phyloP scores from a whole-genome alignment of 2,329 filamentous ascomycete species.

The Dothistroma septosporum region DNA sequence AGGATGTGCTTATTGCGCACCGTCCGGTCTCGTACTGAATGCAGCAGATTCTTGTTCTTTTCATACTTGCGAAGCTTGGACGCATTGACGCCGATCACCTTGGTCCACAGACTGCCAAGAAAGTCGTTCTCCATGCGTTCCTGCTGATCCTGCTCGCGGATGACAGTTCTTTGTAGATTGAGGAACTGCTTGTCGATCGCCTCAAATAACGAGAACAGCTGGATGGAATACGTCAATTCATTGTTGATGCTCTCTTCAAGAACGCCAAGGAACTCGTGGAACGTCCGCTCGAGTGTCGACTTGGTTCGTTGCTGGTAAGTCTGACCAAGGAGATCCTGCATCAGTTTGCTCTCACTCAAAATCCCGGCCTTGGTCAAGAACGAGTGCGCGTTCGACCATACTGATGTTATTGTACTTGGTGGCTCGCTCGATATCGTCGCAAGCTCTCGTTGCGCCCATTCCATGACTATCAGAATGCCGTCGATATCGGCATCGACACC shows the following conservation, averaged over 20 bases:
- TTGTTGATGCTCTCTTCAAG: constrained; percentile 84
- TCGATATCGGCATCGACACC: constrained; percentile 92
- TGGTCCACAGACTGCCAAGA: constrained; percentile 79
- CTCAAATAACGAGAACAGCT: constrained; percentile 85
- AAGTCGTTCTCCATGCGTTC: constrained; percentile 77
- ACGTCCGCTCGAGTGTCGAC: constrained; percentile 76
- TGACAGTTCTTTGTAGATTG: constrained; percentile 78
- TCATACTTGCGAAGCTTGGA: constrained; percentile 81
- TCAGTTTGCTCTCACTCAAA: constrained; percentile 20
- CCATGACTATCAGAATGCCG: constrained; percentile 89
- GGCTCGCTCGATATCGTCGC: constrained; percentile 61
- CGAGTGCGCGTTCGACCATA: constrained; percentile 79
- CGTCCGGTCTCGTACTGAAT: constrained; percentile 74
- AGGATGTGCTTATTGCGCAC: constrained; percentile 83
- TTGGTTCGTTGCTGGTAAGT: constrained; percentile 77
- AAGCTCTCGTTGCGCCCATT: constrained; percentile 87
- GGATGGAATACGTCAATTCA: constrained; percentile 74
- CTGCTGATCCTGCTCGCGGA: constrained; percentile 76
- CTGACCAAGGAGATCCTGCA: constrained; percentile 63
- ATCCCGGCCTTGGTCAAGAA: constrained; percentile 61
- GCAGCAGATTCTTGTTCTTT: constrained; percentile 76
- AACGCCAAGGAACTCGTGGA: constrained; percentile 78
- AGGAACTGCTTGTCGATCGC: constrained; percentile 85
- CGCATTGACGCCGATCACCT: constrained; percentile 72
- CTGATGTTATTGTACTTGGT: constrained; percentile 62